phyloP scores from a whole-genome alignment of 169 alveolate species.

The Neospora caninum region DNA sequence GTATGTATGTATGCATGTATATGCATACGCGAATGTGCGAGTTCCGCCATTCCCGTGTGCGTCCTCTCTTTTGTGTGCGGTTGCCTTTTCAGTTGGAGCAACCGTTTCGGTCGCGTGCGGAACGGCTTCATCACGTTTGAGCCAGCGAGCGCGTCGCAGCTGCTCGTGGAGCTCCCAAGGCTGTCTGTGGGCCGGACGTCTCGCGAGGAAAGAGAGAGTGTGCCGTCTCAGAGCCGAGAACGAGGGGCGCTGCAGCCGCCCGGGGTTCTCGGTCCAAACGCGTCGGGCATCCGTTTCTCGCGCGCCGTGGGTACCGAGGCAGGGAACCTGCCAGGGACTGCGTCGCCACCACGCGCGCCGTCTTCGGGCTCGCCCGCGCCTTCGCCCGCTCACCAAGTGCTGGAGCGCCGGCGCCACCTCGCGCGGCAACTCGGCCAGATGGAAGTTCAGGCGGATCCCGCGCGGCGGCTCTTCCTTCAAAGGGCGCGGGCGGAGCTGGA shows the following conservation, averaged over 20 bases:
- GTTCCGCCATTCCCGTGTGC: background rate
- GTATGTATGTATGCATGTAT: too few relatives aligned
- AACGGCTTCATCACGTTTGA: background rate
- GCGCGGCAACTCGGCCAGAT: background rate
- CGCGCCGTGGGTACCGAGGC: too few relatives aligned
- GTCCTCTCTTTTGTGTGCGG: background rate
- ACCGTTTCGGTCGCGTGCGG: background rate
- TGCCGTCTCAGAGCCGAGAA: too few relatives aligned
- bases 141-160: background rate
- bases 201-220: background rate
- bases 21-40: background rate
- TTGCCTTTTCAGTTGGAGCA: background rate
- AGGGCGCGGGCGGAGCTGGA: background rate
- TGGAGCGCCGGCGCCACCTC: background rate
- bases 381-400: background rate
- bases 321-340: background rate
- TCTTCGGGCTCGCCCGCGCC: background rate
- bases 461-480: background rate
- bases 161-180: background rate
- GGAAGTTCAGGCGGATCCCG: background rate
- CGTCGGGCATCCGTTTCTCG: too few relatives aligned
- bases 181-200: background rate
- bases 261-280: too few relatives aligned
- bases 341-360: background rate
- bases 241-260: too few relatives aligned